Evolutionary conservation across 139 green algal species (phyloP), one percentile per base, ranked within the genome.

Genomic region (Gonium pectorale): DNA sequence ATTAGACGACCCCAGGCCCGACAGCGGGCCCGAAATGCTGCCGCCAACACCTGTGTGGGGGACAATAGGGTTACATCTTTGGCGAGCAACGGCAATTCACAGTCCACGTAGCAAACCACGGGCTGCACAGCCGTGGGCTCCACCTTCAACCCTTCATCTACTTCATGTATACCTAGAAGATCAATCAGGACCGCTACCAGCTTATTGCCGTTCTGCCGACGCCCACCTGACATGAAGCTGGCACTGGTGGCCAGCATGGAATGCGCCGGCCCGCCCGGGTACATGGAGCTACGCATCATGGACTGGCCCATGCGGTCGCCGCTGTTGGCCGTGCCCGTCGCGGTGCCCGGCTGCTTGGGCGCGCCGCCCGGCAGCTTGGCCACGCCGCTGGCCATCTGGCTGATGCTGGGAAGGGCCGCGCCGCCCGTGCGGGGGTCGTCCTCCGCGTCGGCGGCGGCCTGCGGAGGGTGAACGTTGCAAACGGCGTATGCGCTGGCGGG

Each of bases 361-460:
- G 37, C 54, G 52, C 71, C n/a, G n/a, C n/a, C n/a, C n/a, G n/a
- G n/a, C n/a, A n/a, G 71, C 56, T 82, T 82, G 59, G 75, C 70
- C n/a, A 85, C 88, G 6, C 67, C 49, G 8, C 84, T 81, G 26
- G 83, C 89, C 72, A 90, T 72, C 78, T 86, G 56, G 35, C 85
- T 86, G 70, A 91, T 79, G 67, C 27, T 59, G 31, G 87, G 87
- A n/a, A 88, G 5, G 41, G 11, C 62, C 7, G 62, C 38, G 52
- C 33, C 60, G 26, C 29, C 73, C 26, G 62, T 46, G 9, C 62
- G 75, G 19, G 75, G 75, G 31, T 68, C 79, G 26, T 86, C 79
- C 64, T 87, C 68, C 2, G 59, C 60, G 24, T 79, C 86, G 0
- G 70, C 72, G 64, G 81, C 70, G 5, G 78, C 78, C 78, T 84